A percentile compares a stretch with the other conserved stretches of the same genome.
phyloP scores from a whole-genome alignment of 1,139 yeast species.

The Ogataea hybrid region DNA sequence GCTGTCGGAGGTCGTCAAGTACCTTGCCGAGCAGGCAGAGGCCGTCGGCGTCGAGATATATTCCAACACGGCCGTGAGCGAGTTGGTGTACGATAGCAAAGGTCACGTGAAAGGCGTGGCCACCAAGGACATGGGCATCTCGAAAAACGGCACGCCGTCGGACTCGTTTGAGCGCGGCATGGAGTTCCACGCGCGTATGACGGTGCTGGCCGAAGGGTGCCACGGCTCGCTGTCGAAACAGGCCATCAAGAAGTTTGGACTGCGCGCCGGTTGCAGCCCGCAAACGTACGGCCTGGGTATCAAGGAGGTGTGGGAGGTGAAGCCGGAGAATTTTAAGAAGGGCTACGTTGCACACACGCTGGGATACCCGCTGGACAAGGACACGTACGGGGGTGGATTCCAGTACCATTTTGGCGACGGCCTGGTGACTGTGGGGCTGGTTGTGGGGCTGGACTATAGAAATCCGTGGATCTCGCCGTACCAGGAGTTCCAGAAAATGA shows the following conservation, averaged over 20 bases:
- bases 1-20: conserved; percentile 74
- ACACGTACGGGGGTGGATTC: conserved; percentile 94
- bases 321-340: conserved; percentile 71
- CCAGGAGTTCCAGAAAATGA: conserved; percentile 93
- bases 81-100: conserved; percentile 60
- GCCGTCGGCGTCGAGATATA: conserved; percentile 91
- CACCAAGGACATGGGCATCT: conserved; percentile 87
- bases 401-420: conserved; percentile 96
- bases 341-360: conserved; percentile 87
- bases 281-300: conserved; percentile 96
- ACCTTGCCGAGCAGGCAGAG: conserved; percentile 86
- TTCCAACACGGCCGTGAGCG: conserved; percentile 89
- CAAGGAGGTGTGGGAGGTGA: conserved; percentile 97
- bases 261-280: conserved; percentile 64
- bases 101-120: conserved; percentile 84
- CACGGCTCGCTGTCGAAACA: conserved; percentile 90
- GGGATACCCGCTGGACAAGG: conserved; percentile 79
- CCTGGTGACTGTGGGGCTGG: conserved; percentile 84
- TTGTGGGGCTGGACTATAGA: conserved; percentile 86
- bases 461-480: conserved; percentile 96
- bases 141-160: conserved; percentile 71
- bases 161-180: conserved; percentile 87
- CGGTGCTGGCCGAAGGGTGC: conserved; percentile 94
- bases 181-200: conserved; percentile 89
- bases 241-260: conserved; percentile 62